phyloP scores from a whole-genome alignment of 2,329 filamentous ascomycete species.

The Aspergillus brasiliensis region DNA sequence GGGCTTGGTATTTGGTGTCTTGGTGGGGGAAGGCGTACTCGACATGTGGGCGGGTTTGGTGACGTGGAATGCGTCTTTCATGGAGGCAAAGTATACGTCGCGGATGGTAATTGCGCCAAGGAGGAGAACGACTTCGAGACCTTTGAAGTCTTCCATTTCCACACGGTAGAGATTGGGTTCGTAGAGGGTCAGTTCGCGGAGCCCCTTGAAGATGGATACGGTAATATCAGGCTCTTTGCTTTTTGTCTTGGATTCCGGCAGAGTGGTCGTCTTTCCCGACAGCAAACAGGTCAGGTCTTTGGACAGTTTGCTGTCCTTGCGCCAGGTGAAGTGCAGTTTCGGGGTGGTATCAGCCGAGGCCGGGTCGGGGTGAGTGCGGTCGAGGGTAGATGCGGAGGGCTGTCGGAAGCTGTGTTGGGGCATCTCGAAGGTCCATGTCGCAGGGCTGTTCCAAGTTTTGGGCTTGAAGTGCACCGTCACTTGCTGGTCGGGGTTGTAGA shows the following conservation, averaged over 20 bases:
- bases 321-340: constrained; percentile 84
- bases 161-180: constrained; percentile 89
- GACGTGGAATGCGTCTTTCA: constrained; percentile 78
- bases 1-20: constrained; percentile 26
- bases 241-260: constrained; percentile 66
- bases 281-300: constrained; percentile 89
- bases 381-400: constrained; percentile 76
- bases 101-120: constrained; percentile 62
- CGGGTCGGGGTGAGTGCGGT: constrained; percentile 68
- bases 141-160: constrained; percentile 92
- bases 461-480: constrained; percentile 68
- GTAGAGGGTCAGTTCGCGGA: constrained; percentile 82
- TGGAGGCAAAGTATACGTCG: constrained; percentile 64
- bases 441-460: constrained; percentile 76
- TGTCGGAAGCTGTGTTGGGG: constrained; percentile 80
- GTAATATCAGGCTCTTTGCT: constrained; percentile 94
- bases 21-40: constrained; percentile 8
- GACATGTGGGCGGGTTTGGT: constrained; percentile 13
- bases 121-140: constrained; percentile 78
- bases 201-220: constrained; percentile 78
- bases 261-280: constrained; percentile 71
- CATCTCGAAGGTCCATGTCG: constrained; percentile 90
- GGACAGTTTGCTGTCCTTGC: constrained; percentile 79
- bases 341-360: constrained; percentile 61
- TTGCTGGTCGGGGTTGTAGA: constrained; percentile 92